Conservation (phyloP, 331 rosid genomes). For the Rhamnella rubrinervis region DNA sequence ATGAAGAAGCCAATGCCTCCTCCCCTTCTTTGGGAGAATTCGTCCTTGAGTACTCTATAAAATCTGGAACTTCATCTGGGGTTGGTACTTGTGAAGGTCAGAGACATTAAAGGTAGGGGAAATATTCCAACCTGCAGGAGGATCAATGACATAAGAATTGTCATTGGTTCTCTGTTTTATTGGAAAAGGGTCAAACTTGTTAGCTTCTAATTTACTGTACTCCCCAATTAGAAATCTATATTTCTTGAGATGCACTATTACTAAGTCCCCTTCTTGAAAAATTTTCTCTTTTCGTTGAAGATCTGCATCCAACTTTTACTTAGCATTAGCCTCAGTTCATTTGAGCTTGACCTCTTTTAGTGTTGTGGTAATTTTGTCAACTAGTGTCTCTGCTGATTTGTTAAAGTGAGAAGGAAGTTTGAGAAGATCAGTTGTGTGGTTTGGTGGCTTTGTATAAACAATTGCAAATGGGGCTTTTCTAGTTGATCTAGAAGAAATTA, state of each 20-base stretch:
- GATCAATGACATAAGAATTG: background rate
- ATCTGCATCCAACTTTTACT: background rate
- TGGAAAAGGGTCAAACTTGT: background rate
- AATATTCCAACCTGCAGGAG: background rate
- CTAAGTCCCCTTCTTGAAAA: too few relatives aligned
- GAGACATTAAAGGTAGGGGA: background rate
- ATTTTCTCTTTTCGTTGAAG: background rate
- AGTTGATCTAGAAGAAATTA: too few relatives aligned
- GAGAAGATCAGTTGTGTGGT: background rate
- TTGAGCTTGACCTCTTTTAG: background rate
- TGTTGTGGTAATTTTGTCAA: too few relatives aligned
- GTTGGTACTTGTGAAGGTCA: background rate
- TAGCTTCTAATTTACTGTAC: background rate
- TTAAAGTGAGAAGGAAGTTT: background rate
- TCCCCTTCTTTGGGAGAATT: too few relatives aligned
- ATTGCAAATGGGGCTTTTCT: background rate
- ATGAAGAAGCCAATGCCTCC: too few relatives aligned
- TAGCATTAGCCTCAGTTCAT: background rate
- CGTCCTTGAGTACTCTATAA: too few relatives aligned
- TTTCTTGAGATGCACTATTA: background rate
- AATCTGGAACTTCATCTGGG: background rate
- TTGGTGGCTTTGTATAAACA: background rate
- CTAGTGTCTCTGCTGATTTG: background rate
- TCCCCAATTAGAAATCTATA: background rate
- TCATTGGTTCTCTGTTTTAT: background rate